Evolutionary conservation across 768 basidiomycete genomes (phyloP).

Genomic region (Suillus spraguei): DNA sequence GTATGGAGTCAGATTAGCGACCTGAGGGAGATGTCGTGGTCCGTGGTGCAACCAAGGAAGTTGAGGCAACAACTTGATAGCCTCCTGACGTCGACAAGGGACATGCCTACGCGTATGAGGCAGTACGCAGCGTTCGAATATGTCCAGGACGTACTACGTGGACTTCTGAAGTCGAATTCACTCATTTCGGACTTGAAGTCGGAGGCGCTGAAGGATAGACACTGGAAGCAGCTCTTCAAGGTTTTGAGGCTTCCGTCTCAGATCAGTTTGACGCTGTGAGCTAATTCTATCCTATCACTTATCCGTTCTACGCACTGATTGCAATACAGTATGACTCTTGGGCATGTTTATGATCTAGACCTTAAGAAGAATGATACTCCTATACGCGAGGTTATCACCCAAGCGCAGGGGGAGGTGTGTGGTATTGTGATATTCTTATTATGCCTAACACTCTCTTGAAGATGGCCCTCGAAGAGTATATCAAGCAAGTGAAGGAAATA

Average conservation of each 20-base stretch:
- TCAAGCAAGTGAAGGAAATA: constrained; percentile 94
- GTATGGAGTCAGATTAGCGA: constrained; percentile 95
- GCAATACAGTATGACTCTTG: constrained; percentile 80
- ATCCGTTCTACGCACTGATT: constrained; percentile 14
- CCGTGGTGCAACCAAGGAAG: constrained; percentile 92
- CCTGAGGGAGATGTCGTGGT: constrained; percentile 86
- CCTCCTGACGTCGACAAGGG: constrained; percentile 91
- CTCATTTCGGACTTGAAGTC: constrained; percentile 95
- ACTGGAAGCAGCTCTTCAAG: constrained; percentile 98
- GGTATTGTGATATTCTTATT: background rate
- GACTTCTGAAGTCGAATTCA: constrained; percentile 86
- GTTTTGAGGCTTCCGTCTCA: constrained; percentile 72
- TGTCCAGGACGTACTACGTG: constrained; percentile 88
- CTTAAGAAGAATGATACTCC: constrained; percentile 87
- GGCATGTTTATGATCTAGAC: constrained; percentile 96
- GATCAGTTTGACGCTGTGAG: constrained; percentile 75
- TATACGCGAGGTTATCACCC: constrained; percentile 94
- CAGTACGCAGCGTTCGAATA: constrained; percentile 99
- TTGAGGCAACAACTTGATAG: constrained; percentile 91
- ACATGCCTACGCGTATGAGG: constrained; percentile 98
- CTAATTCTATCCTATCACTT: constrained; percentile 19
- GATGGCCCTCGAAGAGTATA: constrained; percentile 96
- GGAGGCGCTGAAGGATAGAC: constrained; percentile 94
- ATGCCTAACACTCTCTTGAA: constrained; percentile 37
- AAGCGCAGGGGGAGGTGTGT: constrained; percentile 93